phyloP scores from a whole-genome alignment of 1,284 basidiomycete genomes.

The Irpex sp. region DNA sequence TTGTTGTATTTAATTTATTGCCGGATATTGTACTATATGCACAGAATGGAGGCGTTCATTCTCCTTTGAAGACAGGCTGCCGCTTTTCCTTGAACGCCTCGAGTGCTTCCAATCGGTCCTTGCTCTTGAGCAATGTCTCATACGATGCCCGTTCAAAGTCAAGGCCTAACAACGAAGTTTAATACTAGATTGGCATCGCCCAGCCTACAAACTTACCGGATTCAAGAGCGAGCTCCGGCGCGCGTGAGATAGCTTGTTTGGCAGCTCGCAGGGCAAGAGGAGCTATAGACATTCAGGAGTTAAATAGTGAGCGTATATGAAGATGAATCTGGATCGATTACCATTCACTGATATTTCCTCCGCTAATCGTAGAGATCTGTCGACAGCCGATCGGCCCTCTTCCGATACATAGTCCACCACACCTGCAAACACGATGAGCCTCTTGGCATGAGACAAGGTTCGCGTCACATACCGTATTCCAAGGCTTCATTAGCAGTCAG shows the following conservation, averaged over 20 bases:
- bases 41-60: conserved; percentile 39
- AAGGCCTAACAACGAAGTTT: conserved; percentile 47
- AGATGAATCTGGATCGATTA: conserved; percentile 27
- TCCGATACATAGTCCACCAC: conserved; percentile 77
- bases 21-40: conserved; percentile 1
- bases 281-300: conserved; percentile 41
- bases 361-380: conserved; percentile 64
- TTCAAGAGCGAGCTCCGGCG: conserved; percentile 56
- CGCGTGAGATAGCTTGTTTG: conserved; percentile 83
- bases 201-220: too few species aligned
- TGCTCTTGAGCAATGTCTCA: conserved; percentile 73
- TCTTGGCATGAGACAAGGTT: background rate
- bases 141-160: conserved; percentile 89
- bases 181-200: background rate
- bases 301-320: background rate
- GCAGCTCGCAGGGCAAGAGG: conserved; percentile 88
- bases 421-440: conserved; percentile 38
- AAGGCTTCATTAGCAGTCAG: conserved; percentile 69
- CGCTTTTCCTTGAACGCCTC: conserved; percentile 90
- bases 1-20: conserved; percentile 3
- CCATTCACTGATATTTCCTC: conserved; percentile 69
- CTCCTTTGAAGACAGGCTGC: conserved; percentile 77
- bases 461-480: conserved; percentile 57
- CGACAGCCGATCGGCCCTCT: conserved; percentile 54
- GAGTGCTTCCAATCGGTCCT: conserved; percentile 84